Conservation (phyloP, 2,329 filamentous ascomycete genomes). For the Colletotrichum musicola region DNA sequence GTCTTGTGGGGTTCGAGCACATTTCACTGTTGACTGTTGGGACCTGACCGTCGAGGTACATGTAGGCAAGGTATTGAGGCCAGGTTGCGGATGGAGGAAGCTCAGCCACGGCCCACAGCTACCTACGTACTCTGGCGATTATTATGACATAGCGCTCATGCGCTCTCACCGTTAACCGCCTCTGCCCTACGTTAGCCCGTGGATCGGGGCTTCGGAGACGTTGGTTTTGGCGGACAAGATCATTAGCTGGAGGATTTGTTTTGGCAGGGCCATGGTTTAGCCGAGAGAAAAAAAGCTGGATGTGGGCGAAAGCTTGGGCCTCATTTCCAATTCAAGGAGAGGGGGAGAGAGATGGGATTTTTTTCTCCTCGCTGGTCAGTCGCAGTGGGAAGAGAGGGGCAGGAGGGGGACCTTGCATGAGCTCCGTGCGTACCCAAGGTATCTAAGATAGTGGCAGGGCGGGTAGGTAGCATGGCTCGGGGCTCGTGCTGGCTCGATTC, state of each 20-base stretch:
- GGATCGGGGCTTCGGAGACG: no score
- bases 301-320: conserved; percentile 26
- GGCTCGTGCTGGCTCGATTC: background rate
- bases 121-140: background rate
- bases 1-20: conserved; percentile 11
- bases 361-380: background rate
- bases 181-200: background rate
- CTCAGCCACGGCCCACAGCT: conserved; percentile 7
- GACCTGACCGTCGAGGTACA: no score
- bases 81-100: conserved; percentile 2
- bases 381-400: conserved; percentile 14
- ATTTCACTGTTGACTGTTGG: background rate
- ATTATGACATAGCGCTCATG: background rate
- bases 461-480: conserved; percentile 18
- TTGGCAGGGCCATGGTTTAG: no score
- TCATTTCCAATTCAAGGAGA: conserved; percentile 9
- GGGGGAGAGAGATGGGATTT: conserved; percentile 19
- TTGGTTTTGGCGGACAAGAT: no score
- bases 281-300: background rate
- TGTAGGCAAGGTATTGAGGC: no score
- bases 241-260: no score
- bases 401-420: conserved; percentile 31
- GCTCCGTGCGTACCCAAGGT: conserved; percentile 19
- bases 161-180: conserved; percentile 3
- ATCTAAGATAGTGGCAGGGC: conserved; percentile 14